These are phyloP conservation scores for Ochetophila trinervis DNA, from an alignment of 306 rosid species.

Conservation along the genomic window DNA sequence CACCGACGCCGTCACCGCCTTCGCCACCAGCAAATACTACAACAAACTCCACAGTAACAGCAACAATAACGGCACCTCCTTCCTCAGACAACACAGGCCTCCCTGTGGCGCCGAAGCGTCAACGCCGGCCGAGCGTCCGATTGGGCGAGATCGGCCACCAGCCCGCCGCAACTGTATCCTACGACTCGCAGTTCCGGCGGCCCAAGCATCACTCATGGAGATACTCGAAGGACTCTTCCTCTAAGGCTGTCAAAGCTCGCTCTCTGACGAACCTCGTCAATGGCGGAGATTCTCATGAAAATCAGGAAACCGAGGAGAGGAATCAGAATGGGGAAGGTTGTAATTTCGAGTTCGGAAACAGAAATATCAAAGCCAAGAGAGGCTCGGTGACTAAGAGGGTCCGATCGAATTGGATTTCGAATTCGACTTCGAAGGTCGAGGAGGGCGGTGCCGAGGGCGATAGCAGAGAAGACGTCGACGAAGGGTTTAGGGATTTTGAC, in stretches of 20 bases:
- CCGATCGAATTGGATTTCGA: slow-evolving; percentile 43
- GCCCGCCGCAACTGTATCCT: slow-evolving; percentile 33
- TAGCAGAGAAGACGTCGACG: slow-evolving; percentile 33
- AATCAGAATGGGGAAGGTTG: slow-evolving; percentile 27
- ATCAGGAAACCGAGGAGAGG: slow-evolving; percentile 21
- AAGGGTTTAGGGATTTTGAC: slow-evolving; percentile 42
- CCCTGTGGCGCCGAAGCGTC: slow-evolving; percentile 48
- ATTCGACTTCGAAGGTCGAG: slow-evolving; percentile 28
- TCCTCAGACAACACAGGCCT: slow-evolving; percentile 24
- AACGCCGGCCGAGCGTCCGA: slow-evolving; percentile 75
- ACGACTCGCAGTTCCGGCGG: slow-evolving; percentile 46
- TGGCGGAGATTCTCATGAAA: slow-evolving; percentile 31
- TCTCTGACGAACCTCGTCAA: slow-evolving; percentile 41
- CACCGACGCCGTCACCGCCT: not conserved
- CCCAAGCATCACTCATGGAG: slow-evolving; percentile 38
- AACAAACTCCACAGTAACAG: not conserved
- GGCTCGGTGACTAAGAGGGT: slow-evolving; percentile 43
- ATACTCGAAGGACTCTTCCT: slow-evolving; percentile 31
- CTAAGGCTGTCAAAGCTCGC: slow-evolving; percentile 46
- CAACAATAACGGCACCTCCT: slow-evolving; percentile 20
- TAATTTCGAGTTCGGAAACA: slow-evolving; percentile 32
- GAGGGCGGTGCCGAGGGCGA: slow-evolving; percentile 15
- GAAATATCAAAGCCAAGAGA: slow-evolving; percentile 49
- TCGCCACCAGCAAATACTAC: slow-evolving; percentile 11
- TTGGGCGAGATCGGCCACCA: slow-evolving; percentile 73